Conservation (phyloP, 2,329 filamentous ascomycete genomes). For the Trichoderma atroviride region DNA sequence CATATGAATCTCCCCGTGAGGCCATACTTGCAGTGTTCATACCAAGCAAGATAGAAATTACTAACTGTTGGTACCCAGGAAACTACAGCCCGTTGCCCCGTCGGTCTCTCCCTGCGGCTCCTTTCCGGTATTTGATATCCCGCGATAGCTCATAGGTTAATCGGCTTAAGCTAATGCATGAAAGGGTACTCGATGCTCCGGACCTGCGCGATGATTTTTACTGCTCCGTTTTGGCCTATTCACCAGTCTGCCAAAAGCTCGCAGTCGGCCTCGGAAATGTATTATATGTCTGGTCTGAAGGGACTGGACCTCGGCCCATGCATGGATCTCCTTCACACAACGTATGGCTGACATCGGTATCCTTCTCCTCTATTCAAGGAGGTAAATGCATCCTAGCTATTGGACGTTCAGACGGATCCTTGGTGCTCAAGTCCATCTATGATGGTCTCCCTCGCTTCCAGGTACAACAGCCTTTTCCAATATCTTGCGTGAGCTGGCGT, state of each 20-base stretch:
- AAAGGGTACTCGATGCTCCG: constrained; percentile 82
- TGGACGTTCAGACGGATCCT: constrained; percentile 74
- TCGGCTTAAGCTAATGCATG: constrained; percentile 38
- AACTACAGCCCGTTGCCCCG: constrained; percentile 27
- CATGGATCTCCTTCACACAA: constrained; percentile 35
- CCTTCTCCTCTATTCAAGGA: constrained; percentile 81
- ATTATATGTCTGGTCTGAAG: constrained; percentile 89
- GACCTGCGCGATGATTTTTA: constrained; percentile 94
- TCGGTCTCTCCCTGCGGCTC: constrained; percentile 65
- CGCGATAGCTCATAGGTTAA: neutral
- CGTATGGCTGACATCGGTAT: constrained; percentile 76
- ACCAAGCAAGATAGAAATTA: neutral
- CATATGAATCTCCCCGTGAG: neutral
- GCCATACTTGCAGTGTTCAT: neutral
- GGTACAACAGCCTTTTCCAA: constrained; percentile 67
- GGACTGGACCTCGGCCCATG: constrained; percentile 60
- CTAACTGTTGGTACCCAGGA: constrained; percentile 29
- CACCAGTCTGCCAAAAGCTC: constrained; percentile 69
- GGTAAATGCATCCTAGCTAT: constrained; percentile 80
- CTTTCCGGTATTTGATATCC: constrained; percentile 68
- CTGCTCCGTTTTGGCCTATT: constrained; percentile 88
- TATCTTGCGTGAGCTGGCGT: constrained; percentile 82
- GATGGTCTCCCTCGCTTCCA: constrained; percentile 74
- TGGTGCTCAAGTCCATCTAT: constrained; percentile 77
- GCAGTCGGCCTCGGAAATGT: constrained; percentile 80